A percentile compares a stretch with the other conserved stretches of the same genome.
Conservation (phyloP, 805 yeast genomes). For the Priceomyces fermenticarens region DNA sequence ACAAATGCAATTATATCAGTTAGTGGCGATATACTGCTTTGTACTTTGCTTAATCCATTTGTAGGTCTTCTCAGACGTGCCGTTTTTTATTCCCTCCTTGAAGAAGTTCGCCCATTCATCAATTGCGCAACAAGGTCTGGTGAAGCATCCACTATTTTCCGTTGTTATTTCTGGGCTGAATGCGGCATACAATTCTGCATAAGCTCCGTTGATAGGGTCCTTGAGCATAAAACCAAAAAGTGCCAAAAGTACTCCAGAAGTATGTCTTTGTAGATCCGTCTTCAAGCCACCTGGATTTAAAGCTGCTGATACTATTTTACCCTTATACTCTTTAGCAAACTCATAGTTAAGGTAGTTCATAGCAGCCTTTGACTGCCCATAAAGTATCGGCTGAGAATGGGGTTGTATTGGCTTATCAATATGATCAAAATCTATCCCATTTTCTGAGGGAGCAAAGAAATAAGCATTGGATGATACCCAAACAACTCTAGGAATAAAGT, state of each 20-base stretch:
- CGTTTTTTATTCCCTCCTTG: background rate
- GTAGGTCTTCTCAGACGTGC: too few species aligned
- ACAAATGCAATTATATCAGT: too few species aligned
- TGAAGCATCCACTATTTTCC: constrained; percentile 14
- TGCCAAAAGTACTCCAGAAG: background rate
- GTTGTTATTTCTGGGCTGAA: constrained; percentile 34
- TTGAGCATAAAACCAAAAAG: constrained; percentile 7
- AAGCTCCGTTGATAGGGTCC: constrained; percentile 37
- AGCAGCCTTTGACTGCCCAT: constrained; percentile 45
- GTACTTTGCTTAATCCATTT: too few species aligned
- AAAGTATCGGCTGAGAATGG: constrained; percentile 13
- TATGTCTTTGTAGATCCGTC: constrained; percentile 30
- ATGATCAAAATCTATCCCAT: constrained; percentile 34
- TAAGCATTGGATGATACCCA: constrained; percentile 45
- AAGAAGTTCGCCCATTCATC: background rate
- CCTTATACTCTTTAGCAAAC: constrained; percentile 31
- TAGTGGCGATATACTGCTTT: too few species aligned
- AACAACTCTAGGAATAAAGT: constrained; percentile 34
- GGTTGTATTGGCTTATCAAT: constrained; percentile 16
- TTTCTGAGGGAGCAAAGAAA: constrained; percentile 18
- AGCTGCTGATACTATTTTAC: constrained; percentile 28
- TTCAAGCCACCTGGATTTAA: constrained; percentile 42
- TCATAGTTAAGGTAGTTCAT: constrained; percentile 30
- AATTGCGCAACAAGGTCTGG: background rate
- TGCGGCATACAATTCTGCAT: constrained; percentile 42